phyloP scores from a whole-genome alignment of 2,329 filamentous ascomycete species.

The Ophiostoma sp. region DNA sequence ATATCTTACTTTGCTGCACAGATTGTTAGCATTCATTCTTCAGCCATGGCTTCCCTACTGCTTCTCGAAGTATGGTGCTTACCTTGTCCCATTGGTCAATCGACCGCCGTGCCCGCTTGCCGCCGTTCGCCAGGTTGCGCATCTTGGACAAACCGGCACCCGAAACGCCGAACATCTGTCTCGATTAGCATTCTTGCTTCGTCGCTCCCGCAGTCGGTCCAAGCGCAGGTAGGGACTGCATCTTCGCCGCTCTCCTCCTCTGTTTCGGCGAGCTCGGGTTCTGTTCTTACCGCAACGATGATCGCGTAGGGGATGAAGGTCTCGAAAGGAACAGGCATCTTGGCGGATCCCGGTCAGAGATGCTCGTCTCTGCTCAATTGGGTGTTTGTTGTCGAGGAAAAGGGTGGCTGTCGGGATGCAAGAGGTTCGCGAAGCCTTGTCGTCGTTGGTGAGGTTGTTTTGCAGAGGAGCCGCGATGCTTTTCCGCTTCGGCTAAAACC shows the following conservation, averaged over 20 bases:
- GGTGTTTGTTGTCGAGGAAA: not conserved
- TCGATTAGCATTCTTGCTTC: not conserved
- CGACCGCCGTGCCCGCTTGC: constrained; percentile 55
- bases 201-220: not conserved
- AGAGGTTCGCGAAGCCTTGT: constrained; percentile 12
- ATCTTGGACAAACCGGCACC: constrained; percentile 54
- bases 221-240: not conserved
- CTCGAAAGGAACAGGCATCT: constrained; percentile 61
- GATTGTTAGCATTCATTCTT: constrained; percentile 30
- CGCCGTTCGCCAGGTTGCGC: constrained; percentile 54
- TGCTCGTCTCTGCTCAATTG: not conserved
- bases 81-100: constrained; percentile 61
- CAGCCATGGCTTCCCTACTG: no score
- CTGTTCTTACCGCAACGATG: constrained; percentile 50
- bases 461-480: constrained; percentile 10
- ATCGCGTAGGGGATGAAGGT: constrained; percentile 59
- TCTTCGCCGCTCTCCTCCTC: not conserved
- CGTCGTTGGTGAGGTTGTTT: constrained; percentile 11
- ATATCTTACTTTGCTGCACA: constrained; percentile 48
- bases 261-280: not conserved
- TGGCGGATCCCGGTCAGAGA: constrained; percentile 27
- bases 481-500: constrained; percentile 12
- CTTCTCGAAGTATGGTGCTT: constrained; percentile 26
- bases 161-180: constrained; percentile 58
- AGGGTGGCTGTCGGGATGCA: constrained; percentile 10